phyloP scores from a whole-genome alignment of 352 stramenopile genomes.

The Pythium utonaiense region DNA sequence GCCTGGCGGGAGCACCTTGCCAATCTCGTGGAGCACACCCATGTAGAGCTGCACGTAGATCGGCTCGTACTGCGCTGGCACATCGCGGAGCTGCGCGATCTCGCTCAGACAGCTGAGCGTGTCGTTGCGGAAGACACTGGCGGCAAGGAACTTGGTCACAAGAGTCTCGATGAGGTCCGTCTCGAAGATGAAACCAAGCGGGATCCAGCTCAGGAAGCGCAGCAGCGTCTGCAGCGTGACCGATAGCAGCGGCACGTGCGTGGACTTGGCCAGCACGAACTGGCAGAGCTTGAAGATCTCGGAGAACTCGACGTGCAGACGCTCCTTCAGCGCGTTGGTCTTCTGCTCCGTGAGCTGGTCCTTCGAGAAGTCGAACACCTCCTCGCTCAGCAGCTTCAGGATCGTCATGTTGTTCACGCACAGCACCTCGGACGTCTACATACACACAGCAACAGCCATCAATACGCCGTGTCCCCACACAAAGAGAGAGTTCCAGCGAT shows the following conservation, averaged over 20 bases:
- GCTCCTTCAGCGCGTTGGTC: slow-evolving; percentile 97
- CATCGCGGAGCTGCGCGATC: slow-evolving; percentile 93
- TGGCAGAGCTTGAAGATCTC: slow-evolving; percentile 98
- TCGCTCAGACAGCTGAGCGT: slow-evolving; percentile 98
- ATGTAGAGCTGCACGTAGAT: slow-evolving; percentile 96
- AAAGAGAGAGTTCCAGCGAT: too few relatives aligned
- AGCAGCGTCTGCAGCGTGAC: slow-evolving; percentile 97
- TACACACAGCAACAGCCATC: background rate
- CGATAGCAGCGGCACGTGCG: slow-evolving; percentile 90
- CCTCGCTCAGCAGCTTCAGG: slow-evolving; percentile 98
- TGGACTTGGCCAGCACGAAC: slow-evolving; percentile 96
- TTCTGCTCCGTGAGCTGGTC: slow-evolving; percentile 98
- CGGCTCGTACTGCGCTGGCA: slow-evolving; percentile 90
- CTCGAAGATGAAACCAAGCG: slow-evolving; percentile 98
- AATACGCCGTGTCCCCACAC: too few relatives aligned
- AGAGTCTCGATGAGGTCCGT: slow-evolving; percentile 95
- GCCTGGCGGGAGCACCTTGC: slow-evolving; percentile 88
- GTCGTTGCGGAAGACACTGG: slow-evolving; percentile 94
- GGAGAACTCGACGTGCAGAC: slow-evolving; percentile 97
- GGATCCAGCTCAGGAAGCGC: slow-evolving; percentile 98
- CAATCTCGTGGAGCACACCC: slow-evolving; percentile 91
- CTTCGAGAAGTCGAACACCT: slow-evolving; percentile 99
- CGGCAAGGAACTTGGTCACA: slow-evolving; percentile 95
- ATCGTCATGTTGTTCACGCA: slow-evolving; percentile 99
- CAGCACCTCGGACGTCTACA: slow-evolving; percentile 93